Percentiles rank a stretch among this genome's conserved stretches.
phyloP scores from a whole-genome alignment of 2,329 filamentous ascomycete species.

The Pestalotiopsis sp. region DNA sequence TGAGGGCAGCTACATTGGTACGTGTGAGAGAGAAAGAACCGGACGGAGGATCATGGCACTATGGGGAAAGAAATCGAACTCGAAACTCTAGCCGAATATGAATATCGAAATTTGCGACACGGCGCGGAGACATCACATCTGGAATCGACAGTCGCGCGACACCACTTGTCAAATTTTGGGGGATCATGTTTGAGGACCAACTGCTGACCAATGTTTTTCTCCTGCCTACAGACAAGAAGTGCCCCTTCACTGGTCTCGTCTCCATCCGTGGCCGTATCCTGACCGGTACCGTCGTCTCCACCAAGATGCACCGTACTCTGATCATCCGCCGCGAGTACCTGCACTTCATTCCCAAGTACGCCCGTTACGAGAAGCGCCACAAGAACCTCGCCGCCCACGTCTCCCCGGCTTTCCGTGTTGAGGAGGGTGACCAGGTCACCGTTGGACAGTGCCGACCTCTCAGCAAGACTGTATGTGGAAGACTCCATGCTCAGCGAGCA shows the following conservation, averaged over 20 bases:
- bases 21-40: constrained; percentile 43
- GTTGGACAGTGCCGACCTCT: constrained; percentile 99
- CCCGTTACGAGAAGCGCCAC: constrained; percentile 99
- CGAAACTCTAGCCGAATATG: not conserved
- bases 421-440: constrained; percentile 98
- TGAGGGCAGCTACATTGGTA: constrained; percentile 99
- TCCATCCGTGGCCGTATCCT: constrained; percentile 99
- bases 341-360: constrained; percentile 99
- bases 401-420: constrained; percentile 99
- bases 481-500: not conserved
- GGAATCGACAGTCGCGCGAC: not conserved
- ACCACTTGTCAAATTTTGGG: not conserved
- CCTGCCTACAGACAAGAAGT: constrained; percentile 91
- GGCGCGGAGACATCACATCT: not conserved
- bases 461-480: constrained; percentile 85
- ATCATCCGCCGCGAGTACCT: constrained; percentile 99
- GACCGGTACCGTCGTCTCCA: constrained; percentile 97
- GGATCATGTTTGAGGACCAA: not conserved
- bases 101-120: constrained; percentile 2
- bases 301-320: constrained; percentile 99
- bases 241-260: constrained; percentile 98
- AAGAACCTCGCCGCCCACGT: constrained; percentile 99
- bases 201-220: constrained; percentile 2
- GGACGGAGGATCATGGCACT: not conserved
- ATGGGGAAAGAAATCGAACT: not conserved